phyloP scores from a whole-genome alignment of 208 protist genomes.

The Crithidia brevicula region DNA sequence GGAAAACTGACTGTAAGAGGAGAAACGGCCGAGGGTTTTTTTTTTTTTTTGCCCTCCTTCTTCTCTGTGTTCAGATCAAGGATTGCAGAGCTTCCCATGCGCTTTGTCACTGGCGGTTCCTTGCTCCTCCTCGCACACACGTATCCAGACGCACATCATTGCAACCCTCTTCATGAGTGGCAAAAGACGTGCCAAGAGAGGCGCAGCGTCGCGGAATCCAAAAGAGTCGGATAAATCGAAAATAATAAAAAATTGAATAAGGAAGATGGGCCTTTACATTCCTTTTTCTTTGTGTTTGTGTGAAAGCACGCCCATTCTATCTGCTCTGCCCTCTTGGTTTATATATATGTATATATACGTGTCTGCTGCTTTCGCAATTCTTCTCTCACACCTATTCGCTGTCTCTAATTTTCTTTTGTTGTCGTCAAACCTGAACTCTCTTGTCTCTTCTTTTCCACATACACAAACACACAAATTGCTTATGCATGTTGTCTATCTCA shows the following conservation, averaged over 20 bases:
- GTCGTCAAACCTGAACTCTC: not conserved
- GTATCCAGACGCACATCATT: not conserved
- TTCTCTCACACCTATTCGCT: not conserved
- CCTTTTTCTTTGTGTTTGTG: not conserved
- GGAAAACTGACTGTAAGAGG: too few species aligned
- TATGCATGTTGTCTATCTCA: too few species aligned
- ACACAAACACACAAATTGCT: not conserved
- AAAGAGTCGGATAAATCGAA: too few species aligned
- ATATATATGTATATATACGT: constrained; percentile 6
- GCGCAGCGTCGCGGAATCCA: too few species aligned
- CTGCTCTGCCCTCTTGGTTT: not conserved
- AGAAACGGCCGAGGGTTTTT: not conserved
- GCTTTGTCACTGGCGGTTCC: too few species aligned
- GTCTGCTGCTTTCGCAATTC: not conserved
- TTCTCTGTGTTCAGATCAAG: not conserved
- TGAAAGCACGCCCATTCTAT: too few species aligned
- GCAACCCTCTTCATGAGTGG: too few species aligned
- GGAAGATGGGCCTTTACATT: too few species aligned
- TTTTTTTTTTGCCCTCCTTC: not conserved
- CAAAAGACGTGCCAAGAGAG: too few species aligned
- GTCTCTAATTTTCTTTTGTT: not conserved
- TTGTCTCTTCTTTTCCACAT: not conserved
- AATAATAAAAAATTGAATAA: too few species aligned
- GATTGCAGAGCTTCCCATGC: too few species aligned
- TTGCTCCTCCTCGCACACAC: not conserved